Conservation (phyloP, 352 stramenopile genomes). For the Phytophthora podocarpi region DNA sequence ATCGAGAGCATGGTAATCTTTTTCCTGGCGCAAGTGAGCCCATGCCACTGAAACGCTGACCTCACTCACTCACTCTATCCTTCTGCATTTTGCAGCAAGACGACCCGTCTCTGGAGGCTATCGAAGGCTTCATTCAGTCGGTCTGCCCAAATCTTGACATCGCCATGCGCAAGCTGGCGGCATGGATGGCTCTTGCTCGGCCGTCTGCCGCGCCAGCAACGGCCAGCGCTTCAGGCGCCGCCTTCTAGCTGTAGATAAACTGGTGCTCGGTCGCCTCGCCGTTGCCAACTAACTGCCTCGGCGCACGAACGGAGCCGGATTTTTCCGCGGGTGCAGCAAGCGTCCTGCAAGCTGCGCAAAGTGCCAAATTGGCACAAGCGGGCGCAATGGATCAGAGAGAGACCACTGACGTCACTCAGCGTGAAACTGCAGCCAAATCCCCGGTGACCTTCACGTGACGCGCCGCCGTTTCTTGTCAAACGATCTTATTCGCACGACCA, state of each 20-base stretch:
- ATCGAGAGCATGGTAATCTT: conserved; percentile 85
- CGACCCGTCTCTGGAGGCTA: conserved; percentile 67
- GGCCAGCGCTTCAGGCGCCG: not conserved
- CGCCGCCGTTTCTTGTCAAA: conserved; percentile 19
- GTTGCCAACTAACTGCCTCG: conserved; percentile 15
- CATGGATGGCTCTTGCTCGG: conserved; percentile 59
- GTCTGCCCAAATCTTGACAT: conserved; percentile 88
- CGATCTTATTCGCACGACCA: conserved; percentile 34
- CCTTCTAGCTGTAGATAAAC: conserved; percentile 22
- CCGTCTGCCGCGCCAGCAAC: conserved; percentile 27
- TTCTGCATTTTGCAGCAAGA: conserved; percentile 50
- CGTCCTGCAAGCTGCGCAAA: conserved; percentile 2
- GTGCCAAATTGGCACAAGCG: too few species aligned
- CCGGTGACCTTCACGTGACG: too few species aligned
- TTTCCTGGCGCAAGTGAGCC: not conserved
- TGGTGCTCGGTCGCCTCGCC: conserved; percentile 13
- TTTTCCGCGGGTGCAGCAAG: not conserved
- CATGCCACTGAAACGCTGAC: conserved; percentile 14
- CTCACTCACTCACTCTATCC: not conserved
- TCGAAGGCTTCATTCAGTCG: conserved; percentile 88
- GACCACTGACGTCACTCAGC: conserved; percentile 11
- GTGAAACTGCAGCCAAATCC: conserved; percentile 13
- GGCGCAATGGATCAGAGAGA: not conserved
- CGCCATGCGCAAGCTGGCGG: conserved; percentile 77
- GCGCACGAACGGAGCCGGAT: not conserved